phyloP scores from a whole-genome alignment of 345 rosid genomes.

The Linum lewisii region DNA sequence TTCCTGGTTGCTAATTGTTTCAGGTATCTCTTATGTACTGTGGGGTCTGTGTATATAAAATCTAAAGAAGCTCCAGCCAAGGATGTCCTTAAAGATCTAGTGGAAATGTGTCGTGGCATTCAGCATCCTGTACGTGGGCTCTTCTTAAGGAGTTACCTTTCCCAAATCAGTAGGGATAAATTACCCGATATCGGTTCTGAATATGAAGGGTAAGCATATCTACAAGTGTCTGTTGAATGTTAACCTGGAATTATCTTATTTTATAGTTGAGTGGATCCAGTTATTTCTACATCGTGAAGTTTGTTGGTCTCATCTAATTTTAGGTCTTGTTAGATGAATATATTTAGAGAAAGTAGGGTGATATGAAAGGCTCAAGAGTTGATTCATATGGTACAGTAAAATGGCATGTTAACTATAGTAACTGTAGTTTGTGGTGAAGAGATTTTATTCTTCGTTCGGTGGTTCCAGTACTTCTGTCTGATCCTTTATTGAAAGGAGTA shows the following conservation, averaged over 20 bases:
- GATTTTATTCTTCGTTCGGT: neutral
- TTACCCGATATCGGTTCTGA: constrained; percentile 93
- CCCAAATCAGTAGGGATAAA: constrained; percentile 93
- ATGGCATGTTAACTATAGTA: constrained; percentile 1
- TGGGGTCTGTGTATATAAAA: constrained; percentile 91
- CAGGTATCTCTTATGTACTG: constrained; percentile 95
- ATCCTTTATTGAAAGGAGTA: constrained; percentile 2
- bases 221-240: constrained; percentile 5
- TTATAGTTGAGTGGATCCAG: neutral
- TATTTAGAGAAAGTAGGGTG: neutral
- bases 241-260: too few relatives aligned
- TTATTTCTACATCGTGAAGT: neutral
- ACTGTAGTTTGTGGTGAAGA: neutral
- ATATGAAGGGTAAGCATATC: constrained; percentile 81
- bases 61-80: constrained; percentile 98
- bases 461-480: neutral
- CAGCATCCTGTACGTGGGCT: constrained; percentile 98
- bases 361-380: neutral
- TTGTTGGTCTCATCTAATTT: constrained; percentile 3
- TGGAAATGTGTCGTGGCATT: constrained; percentile 99
- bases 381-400: neutral
- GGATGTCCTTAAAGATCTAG: constrained; percentile 96
- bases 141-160: constrained; percentile 93
- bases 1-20: neutral
- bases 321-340: neutral